Conservation (phyloP, 2,329 filamentous ascomycete genomes). For the Hypoxylon sp. region DNA sequence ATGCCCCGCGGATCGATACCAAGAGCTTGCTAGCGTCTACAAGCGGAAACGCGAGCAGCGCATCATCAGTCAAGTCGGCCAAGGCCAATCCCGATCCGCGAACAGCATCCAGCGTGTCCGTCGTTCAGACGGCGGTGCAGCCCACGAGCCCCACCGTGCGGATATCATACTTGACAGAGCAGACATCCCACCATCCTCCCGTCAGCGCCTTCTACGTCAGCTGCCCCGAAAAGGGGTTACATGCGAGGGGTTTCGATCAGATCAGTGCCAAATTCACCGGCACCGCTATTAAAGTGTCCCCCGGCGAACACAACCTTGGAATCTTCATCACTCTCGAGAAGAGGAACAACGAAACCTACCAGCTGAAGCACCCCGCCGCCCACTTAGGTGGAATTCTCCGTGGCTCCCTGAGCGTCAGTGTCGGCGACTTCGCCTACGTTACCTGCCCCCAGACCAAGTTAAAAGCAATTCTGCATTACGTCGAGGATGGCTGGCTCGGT, state of each 20-base stretch:
- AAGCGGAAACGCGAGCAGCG: constrained; percentile 55
- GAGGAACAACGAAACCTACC: constrained; percentile 88
- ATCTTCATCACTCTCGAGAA: constrained; percentile 92
- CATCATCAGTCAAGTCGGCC: constrained; percentile 61
- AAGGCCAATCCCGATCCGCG: constrained; percentile 54
- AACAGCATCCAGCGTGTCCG: constrained; percentile 62
- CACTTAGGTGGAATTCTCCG: constrained; percentile 89
- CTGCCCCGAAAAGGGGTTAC: constrained; percentile 90
- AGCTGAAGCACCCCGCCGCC: constrained; percentile 93
- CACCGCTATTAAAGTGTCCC: constrained; percentile 89
- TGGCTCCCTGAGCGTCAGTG: constrained; percentile 88
- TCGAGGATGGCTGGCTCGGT: constrained; percentile 95
- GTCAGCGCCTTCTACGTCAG: constrained; percentile 96
- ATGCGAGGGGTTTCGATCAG: constrained; percentile 92
- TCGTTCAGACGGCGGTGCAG: constrained; percentile 60
- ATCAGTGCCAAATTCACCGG: constrained; percentile 98
- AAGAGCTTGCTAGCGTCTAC: constrained; percentile 51
- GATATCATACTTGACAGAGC: constrained; percentile 94
- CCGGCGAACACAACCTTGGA: constrained; percentile 92
- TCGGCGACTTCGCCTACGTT: constrained; percentile 89
- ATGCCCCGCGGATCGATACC: constrained; percentile 73
- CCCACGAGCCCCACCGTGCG: constrained; percentile 69
- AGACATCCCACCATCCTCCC: constrained; percentile 97
- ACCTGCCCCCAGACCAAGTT: constrained; percentile 90
- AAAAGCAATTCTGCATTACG: constrained; percentile 92